A percentile compares a stretch with the other conserved stretches of the same genome.
These are phyloP conservation scores for Fusarium zealandicum DNA, from an alignment of 2,329 filamentous ascomycete genomes.

Conservation along the genomic window DNA sequence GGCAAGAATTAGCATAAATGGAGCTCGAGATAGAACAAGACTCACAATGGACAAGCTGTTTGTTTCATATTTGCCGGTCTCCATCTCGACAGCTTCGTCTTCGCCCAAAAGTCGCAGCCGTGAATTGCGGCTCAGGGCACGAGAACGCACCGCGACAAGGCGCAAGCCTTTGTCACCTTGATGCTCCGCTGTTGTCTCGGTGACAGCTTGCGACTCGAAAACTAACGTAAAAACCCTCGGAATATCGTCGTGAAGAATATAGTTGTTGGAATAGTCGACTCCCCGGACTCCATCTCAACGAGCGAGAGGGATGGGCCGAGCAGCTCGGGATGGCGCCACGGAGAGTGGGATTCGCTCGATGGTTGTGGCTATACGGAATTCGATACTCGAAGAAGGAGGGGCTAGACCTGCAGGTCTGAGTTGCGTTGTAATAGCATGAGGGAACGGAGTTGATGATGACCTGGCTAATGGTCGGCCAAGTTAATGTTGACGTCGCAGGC, in stretches of 20 bases:
- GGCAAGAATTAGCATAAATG: conserved; percentile 26
- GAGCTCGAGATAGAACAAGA: neutral
- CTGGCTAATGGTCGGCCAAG: conserved; percentile 12
- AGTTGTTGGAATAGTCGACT: conserved; percentile 35
- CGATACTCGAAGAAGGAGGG: neutral
- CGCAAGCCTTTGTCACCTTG: conserved; percentile 26
- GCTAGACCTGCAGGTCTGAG: conserved; percentile 24
- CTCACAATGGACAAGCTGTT: conserved; percentile 65
- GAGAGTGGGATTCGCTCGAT: conserved; percentile 21
- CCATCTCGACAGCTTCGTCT: conserved; percentile 60
- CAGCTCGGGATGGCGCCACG: conserved; percentile 36
- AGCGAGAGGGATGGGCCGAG: conserved; percentile 36
- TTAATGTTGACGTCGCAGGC: conserved; percentile 32
- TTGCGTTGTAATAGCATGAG: conserved; percentile 6
- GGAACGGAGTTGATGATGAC: conserved; percentile 11
- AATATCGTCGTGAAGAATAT: conserved; percentile 29
- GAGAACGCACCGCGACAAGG: conserved; percentile 27
- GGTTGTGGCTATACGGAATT: conserved; percentile 4
- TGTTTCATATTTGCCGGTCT: conserved; percentile 69
- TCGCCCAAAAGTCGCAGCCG: conserved; percentile 39
- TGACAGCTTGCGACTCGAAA: conserved; percentile 5
- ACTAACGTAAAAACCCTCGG: conserved; percentile 25
- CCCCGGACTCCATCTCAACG: conserved; percentile 52
- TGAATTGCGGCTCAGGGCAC: conserved; percentile 39
- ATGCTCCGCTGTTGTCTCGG: conserved; percentile 5